phyloP scores from a whole-genome alignment of 73 alveolate genomes.

The Paramecium caudatum region DNA sequence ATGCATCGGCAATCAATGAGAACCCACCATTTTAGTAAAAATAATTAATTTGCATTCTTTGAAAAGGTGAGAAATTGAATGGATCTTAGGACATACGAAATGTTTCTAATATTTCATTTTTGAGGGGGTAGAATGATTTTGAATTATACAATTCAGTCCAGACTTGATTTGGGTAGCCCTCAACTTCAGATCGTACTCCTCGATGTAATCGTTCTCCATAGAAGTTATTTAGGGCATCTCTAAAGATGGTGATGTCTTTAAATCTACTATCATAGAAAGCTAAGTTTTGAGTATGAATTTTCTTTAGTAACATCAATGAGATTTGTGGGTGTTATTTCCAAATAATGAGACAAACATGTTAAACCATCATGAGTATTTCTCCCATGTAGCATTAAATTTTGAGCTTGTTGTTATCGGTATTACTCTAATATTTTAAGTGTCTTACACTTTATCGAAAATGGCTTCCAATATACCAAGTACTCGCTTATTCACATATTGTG shows the following conservation, averaged over 20 bases:
- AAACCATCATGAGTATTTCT: background rate
- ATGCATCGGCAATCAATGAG: background rate
- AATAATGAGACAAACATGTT: background rate
- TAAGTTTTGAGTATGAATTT: background rate
- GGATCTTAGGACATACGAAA: background rate
- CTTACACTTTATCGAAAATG: background rate
- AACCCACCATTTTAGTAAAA: conserved; percentile 51
- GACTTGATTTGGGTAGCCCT: background rate
- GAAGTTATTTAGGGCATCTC: background rate
- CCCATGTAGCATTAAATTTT: conserved; percentile 14
- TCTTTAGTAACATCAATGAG: background rate
- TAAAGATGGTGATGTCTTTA: background rate
- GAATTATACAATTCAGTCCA: background rate
- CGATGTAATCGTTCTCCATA: conserved; percentile 16
- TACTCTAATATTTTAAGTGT: background rate
- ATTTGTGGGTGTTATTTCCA: conserved; percentile 51
- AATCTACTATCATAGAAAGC: conserved; percentile 4
- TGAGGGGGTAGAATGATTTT: conserved; percentile 3
- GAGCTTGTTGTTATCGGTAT: background rate
- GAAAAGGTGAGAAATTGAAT: conserved; percentile 16
- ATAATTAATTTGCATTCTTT: conserved; percentile 21
- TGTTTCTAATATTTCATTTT: background rate
- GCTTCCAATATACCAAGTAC: background rate
- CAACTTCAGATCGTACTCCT: background rate
- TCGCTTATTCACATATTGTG: conserved; percentile 15